Conservation (phyloP, 192 early-diverging fungal species). For the Physocladia obscura region DNA sequence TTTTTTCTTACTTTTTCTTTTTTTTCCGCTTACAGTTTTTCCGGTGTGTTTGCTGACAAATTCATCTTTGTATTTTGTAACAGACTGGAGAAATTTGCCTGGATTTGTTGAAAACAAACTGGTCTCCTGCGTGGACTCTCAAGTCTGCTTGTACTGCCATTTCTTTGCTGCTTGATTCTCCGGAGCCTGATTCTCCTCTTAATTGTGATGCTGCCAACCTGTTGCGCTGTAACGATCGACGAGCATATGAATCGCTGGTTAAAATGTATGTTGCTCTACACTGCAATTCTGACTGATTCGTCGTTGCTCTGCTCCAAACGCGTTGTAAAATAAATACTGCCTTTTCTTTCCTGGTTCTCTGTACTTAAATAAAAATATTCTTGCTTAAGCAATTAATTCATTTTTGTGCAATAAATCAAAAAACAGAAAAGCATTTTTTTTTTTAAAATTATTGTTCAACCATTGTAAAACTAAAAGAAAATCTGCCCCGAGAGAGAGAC, state of each 20-base stretch:
- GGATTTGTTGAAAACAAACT: conserved; percentile 89
- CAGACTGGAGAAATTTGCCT: conserved; percentile 96
- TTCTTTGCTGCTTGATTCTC: conserved; percentile 75
- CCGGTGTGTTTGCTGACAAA: neutral
- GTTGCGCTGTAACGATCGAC: conserved; percentile 78
- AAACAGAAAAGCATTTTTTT: no score
- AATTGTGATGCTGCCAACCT: conserved; percentile 96
- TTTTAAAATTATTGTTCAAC: no score
- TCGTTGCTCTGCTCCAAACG: no score
- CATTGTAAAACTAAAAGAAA: no score
- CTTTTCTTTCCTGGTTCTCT: no score
- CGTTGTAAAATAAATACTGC: no score
- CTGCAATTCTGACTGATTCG: no score
- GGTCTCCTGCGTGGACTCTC: conserved; percentile 96
- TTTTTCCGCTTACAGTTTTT: conserved; percentile 10
- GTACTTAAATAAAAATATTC: no score
- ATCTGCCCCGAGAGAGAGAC: no score
- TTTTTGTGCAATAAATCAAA: no score
- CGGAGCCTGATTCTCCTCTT: conserved; percentile 85
- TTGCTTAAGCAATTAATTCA: no score
- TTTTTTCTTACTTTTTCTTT: no score
- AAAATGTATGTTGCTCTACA: conserved; percentile 80
- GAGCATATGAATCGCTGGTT: conserved; percentile 86
- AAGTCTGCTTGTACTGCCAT: conserved; percentile 82
- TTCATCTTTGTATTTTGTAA: neutral